Conservation (phyloP, 2,329 filamentous ascomycete genomes). For the Sarocladium strictum region DNA sequence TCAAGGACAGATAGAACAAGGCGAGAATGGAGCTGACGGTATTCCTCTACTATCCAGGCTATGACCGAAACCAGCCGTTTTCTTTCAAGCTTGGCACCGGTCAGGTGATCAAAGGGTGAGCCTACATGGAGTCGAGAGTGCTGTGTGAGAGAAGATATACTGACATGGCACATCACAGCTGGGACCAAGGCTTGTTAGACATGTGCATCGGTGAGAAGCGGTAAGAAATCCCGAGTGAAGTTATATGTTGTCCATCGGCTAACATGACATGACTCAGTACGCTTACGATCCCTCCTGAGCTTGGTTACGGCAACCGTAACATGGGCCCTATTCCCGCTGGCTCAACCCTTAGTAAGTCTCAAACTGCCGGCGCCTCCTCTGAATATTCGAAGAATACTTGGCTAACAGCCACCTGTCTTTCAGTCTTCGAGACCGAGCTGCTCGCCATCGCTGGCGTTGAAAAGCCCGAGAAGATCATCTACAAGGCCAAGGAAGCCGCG, state of each 20-base stretch:
- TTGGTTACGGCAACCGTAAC: conserved; percentile 71
- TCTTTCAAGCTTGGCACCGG: conserved; percentile 73
- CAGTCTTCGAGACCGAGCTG: conserved; percentile 88
- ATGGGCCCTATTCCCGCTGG: conserved; percentile 80
- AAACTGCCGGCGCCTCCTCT: background rate
- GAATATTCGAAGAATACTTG: background rate
- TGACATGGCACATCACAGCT: conserved; percentile 42
- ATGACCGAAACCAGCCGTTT: conserved; percentile 72
- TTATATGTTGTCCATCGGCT: too few relatives aligned
- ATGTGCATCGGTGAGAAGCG: conserved; percentile 96
- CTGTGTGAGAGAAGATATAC: background rate
- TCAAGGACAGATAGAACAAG: background rate
- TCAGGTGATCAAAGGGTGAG: conserved; percentile 82
- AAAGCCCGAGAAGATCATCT: conserved; percentile 30
- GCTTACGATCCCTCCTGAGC: conserved; percentile 80
- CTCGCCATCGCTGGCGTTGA: conserved; percentile 73
- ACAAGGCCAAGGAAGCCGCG: conserved; percentile 29
- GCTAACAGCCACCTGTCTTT: background rate
- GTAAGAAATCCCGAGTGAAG: conserved; percentile 26
- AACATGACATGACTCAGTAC: conserved; percentile 40
- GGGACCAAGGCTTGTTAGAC: conserved; percentile 83
- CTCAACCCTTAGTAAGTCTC: conserved; percentile 62
- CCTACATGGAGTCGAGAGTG: conserved; percentile 14
- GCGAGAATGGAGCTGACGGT: conserved; percentile 1
- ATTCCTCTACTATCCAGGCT: conserved; percentile 38